These are phyloP conservation scores for Xerocomus spinulosus DNA, from an alignment of 768 basidiomycete species.

Conservation along the genomic window DNA sequence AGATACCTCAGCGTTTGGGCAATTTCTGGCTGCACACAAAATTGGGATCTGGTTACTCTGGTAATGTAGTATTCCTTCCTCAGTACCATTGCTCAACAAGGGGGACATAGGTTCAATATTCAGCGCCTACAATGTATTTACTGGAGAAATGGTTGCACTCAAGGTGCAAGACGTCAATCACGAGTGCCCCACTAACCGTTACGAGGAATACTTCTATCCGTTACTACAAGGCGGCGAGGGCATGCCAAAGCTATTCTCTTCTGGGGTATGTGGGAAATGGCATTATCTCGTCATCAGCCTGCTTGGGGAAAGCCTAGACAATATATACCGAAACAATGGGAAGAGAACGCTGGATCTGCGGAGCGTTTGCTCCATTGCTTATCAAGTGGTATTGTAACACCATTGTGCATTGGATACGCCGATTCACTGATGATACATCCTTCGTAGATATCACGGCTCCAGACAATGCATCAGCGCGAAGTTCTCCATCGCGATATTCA, in stretches of 20 bases:
- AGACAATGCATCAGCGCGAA: constrained; percentile 70
- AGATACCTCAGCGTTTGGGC: constrained; percentile 39
- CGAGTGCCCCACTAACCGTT: constrained; percentile 72
- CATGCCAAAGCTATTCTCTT: constrained; percentile 68
- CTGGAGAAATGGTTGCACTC: constrained; percentile 58
- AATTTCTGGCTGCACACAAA: constrained; percentile 58
- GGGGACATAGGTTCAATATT: constrained; percentile 63
- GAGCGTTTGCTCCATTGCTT: constrained; percentile 68
- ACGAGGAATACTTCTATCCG: constrained; percentile 67
- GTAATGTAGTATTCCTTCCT: constrained; percentile 31
- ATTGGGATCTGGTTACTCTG: constrained; percentile 72
- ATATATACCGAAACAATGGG: constrained; percentile 50
- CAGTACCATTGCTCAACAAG: background rate
- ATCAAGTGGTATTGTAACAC: constrained; percentile 58
- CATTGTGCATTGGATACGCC: background rate
- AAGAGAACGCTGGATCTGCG: constrained; percentile 62
- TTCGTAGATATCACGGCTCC: constrained; percentile 61
- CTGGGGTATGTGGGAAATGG: constrained; percentile 55
- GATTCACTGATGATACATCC: constrained; percentile 6
- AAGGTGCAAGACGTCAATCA: constrained; percentile 69
- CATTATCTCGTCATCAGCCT: constrained; percentile 75
- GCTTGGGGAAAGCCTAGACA: constrained; percentile 66
- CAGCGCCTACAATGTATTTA: constrained; percentile 55
- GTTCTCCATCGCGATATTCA: constrained; percentile 78
- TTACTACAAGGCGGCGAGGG: constrained; percentile 65